These are phyloP conservation scores for Diplosphaera chodatii DNA, from an alignment of 139 green algal species.

Conservation along the genomic window DNA sequence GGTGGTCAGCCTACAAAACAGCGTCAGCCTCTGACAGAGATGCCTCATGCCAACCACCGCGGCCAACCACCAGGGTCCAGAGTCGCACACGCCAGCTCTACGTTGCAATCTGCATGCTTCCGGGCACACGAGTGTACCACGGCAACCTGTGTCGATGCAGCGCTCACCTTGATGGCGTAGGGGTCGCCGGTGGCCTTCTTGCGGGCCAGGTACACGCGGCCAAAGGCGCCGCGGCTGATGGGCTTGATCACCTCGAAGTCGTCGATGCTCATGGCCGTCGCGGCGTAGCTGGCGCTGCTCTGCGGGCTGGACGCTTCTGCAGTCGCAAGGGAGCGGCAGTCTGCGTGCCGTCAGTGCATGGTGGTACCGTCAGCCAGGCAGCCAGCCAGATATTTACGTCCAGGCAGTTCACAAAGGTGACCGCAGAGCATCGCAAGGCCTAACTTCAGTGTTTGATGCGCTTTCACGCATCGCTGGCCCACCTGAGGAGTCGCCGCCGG, in stretches of 20 bases:
- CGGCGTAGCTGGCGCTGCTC: constrained; percentile 6
- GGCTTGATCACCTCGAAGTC: constrained; percentile 96
- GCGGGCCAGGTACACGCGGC: constrained; percentile 85
- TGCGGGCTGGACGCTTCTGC: constrained; percentile 23
- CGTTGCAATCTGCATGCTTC: background rate
- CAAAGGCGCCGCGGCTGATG: constrained; percentile 88
- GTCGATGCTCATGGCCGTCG: constrained; percentile 49
- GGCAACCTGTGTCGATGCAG: background rate
- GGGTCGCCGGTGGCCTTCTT: constrained; percentile 76
- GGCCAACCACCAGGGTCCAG: no score
- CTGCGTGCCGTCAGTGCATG: no score
- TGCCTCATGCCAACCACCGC: no score
- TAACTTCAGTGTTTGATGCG: background rate
- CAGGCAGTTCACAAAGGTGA: no score
- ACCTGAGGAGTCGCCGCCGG: background rate
- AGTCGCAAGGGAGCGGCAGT: background rate
- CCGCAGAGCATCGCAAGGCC: no score
- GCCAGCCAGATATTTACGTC: no score
- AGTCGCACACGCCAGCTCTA: no score
- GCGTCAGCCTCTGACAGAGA: no score
- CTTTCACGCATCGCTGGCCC: background rate
- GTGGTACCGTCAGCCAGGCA: no score
- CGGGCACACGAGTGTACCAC: background rate
- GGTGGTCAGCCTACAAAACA: background rate
- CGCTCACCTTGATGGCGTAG: constrained; percentile 69